Evolutionary conservation across 2,329 filamentous ascomycete genomes (phyloP).

Genomic region (Chaetomiaceae sp.): DNA sequence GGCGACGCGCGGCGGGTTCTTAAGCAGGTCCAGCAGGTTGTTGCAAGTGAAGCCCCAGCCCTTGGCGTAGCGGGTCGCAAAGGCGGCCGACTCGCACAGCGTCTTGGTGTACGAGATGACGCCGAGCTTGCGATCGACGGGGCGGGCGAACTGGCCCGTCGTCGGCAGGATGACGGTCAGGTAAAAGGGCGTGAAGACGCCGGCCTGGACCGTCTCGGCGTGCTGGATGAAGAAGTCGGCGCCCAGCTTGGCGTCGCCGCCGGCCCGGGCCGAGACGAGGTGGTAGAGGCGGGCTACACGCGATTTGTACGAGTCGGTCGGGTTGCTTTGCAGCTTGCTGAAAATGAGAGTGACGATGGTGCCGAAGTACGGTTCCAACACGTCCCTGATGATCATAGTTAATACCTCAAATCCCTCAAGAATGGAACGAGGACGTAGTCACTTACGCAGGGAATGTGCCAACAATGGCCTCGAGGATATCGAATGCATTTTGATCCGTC

Average conservation of each 20-base stretch:
- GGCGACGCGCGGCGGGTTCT: slow-evolving; percentile 71
- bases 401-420: neutral
- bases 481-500: slow-evolving; percentile 81
- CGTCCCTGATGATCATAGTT: slow-evolving; percentile 38
- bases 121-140: slow-evolving; percentile 86
- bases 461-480: slow-evolving; percentile 78
- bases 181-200: slow-evolving; percentile 80
- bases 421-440: slow-evolving; percentile 15
- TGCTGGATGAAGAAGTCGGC: slow-evolving; percentile 86
- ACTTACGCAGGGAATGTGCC: slow-evolving; percentile 64
- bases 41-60: slow-evolving; percentile 90
- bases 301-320: slow-evolving; percentile 72
- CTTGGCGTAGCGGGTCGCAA: slow-evolving; percentile 74
- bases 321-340: slow-evolving; percentile 61
- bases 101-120: slow-evolving; percentile 93
- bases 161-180: slow-evolving; percentile 78
- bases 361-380: slow-evolving; percentile 69
- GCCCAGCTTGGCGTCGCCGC: slow-evolving; percentile 73
- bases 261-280: slow-evolving; percentile 66
- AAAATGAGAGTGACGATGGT: slow-evolving; percentile 78
- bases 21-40: slow-evolving; percentile 78
- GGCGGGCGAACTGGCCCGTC: slow-evolving; percentile 80
- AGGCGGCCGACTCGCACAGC: slow-evolving; percentile 76
- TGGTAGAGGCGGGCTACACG: slow-evolving; percentile 95
- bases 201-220: slow-evolving; percentile 73